These are phyloP conservation scores for Ogataea kodamae DNA, from an alignment of 805 yeast genomes.

Conservation along the genomic window DNA sequence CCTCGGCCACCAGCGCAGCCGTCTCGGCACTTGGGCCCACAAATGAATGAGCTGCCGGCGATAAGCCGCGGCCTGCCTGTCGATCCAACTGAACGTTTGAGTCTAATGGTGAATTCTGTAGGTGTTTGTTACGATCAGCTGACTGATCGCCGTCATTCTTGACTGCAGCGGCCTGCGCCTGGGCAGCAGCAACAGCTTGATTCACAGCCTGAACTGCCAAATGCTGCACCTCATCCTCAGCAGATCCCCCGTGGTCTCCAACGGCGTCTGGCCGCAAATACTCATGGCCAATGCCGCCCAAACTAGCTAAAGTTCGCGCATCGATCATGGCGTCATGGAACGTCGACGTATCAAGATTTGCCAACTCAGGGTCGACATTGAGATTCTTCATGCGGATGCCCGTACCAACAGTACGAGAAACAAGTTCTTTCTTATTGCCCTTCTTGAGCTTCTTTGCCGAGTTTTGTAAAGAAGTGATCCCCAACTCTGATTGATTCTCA, in stretches of 20 bases:
- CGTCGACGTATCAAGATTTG: conserved; percentile 43
- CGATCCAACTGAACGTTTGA: conserved; percentile 8
- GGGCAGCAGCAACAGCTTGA: conserved; percentile 24
- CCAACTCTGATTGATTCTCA: conserved; percentile 13
- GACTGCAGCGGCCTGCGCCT: conserved; percentile 24
- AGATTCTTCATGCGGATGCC: conserved; percentile 16
- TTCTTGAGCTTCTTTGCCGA: conserved; percentile 13
- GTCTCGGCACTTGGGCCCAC: conserved; percentile 30
- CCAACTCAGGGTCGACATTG: conserved; percentile 58
- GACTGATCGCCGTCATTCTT: conserved; percentile 18
- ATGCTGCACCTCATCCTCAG: conserved; percentile 30
- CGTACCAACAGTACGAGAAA: background rate
- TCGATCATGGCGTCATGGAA: conserved; percentile 67
- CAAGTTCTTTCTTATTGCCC: conserved; percentile 9
- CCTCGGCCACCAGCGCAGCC: conserved; percentile 40
- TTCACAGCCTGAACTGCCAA: conserved; percentile 32
- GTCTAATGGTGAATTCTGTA: conserved; percentile 14
- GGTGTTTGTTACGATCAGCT: conserved; percentile 7
- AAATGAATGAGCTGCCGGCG: conserved; percentile 9
- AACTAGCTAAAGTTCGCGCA: conserved; percentile 57
- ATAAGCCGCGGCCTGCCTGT: conserved; percentile 4
- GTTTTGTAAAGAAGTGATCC: conserved; percentile 16
- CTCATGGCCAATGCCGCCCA: conserved; percentile 33
- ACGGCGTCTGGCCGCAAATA: conserved; percentile 29
- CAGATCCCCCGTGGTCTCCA: conserved; percentile 19